phyloP scores from a whole-genome alignment of 305 asterid genomes.

The Fraxinus ornus region DNA sequence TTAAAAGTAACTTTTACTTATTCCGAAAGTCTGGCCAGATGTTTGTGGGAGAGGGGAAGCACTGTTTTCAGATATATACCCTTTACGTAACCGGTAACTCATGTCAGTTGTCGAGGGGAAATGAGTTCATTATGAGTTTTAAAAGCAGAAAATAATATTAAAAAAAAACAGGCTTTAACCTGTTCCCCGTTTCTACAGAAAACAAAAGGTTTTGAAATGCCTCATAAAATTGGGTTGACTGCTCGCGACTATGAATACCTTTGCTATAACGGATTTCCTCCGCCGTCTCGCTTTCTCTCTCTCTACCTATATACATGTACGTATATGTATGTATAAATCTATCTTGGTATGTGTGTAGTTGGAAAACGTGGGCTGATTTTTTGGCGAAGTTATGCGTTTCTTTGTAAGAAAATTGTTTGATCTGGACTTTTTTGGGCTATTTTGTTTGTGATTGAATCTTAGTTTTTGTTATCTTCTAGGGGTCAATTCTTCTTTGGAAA shows the following conservation, averaged over 20 bases:
- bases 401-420: conserved; percentile 19
- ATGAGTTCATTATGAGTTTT: background rate
- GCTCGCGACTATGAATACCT: conserved; percentile 9
- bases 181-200: background rate
- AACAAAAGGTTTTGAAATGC: background rate
- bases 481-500: conserved; percentile 12
- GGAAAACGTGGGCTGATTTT: background rate
- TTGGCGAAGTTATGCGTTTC: background rate
- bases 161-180: background rate
- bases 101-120: background rate
- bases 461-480: conserved; percentile 17
- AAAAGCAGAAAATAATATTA: background rate
- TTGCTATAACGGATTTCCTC: conserved; percentile 34
- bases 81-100: background rate
- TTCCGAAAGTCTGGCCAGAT: background rate
- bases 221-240: background rate
- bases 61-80: background rate
- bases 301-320: background rate
- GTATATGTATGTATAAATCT: background rate
- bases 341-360: background rate
- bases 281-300: conserved; percentile 6
- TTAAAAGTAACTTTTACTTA: background rate
- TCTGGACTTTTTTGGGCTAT: conserved; percentile 9
- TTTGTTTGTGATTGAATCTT: conserved; percentile 17
- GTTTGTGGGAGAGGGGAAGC: background rate